These are phyloP conservation scores for Leccinum barrowsii DNA, from an alignment of 768 basidiomycete species.

Conservation along the genomic window DNA sequence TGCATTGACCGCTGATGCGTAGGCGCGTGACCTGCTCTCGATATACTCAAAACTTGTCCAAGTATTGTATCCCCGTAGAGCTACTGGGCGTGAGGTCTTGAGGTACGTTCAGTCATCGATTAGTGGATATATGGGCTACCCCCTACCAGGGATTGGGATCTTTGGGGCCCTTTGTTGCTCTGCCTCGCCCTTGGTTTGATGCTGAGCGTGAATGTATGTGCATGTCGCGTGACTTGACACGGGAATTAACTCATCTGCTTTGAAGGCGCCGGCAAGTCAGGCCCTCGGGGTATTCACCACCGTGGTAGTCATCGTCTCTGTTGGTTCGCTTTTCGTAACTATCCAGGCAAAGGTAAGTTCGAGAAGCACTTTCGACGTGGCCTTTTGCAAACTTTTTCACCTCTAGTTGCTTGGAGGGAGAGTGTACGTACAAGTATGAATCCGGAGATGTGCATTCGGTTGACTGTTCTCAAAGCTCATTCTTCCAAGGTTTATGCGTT, in stretches of 20 bases:
- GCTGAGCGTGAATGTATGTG: slow-evolving; percentile 75
- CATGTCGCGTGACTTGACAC: neutral
- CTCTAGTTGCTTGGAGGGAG: slow-evolving; percentile 73
- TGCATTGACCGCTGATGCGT: slow-evolving; percentile 10
- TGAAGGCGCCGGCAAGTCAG: slow-evolving; percentile 77
- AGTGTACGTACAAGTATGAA: slow-evolving; percentile 52
- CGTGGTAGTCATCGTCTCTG: slow-evolving; percentile 88
- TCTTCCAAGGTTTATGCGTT: slow-evolving; percentile 95
- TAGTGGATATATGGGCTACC: neutral
- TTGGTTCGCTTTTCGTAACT: slow-evolving; percentile 89
- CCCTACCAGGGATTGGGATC: slow-evolving; percentile 82
- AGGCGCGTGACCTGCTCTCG: slow-evolving; percentile 87
- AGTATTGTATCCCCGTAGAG: slow-evolving; percentile 83
- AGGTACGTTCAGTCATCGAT: slow-evolving; percentile 42
- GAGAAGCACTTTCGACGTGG: neutral
- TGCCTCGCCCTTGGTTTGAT: slow-evolving; percentile 78
- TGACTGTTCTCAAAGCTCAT: slow-evolving; percentile 52
- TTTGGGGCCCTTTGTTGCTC: slow-evolving; percentile 92
- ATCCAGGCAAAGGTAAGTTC: slow-evolving; percentile 85
- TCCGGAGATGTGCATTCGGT: neutral
- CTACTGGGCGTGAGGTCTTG: slow-evolving; percentile 74
- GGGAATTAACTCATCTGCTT: neutral
- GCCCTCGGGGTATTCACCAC: slow-evolving; percentile 88
- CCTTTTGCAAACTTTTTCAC: neutral
- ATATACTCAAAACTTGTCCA: slow-evolving; percentile 92